Percentiles rank a stretch among this genome's conserved stretches.
These are phyloP conservation scores for Dactylis glomerata DNA, from an alignment of 176 grass and related monocot species.

Conservation along the genomic window DNA sequence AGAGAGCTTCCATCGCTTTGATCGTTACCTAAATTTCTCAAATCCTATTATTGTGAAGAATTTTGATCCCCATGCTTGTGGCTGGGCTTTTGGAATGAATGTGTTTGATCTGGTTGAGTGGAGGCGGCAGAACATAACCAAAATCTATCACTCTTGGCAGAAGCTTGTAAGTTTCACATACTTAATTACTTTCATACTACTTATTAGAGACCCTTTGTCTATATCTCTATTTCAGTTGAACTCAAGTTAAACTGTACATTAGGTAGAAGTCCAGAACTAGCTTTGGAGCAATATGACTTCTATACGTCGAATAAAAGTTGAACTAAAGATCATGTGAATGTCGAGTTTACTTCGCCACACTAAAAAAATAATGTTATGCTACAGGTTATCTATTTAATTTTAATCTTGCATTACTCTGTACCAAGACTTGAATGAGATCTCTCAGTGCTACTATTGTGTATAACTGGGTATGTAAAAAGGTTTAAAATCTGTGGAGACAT, in stretches of 20 bases:
- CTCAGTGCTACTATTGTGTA: not conserved
- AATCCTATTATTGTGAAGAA: slow-evolving; percentile 75
- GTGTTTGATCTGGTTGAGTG: slow-evolving; percentile 86
- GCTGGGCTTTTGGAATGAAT: slow-evolving; percentile 98
- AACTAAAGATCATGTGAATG: slow-evolving; percentile 1
- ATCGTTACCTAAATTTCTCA: slow-evolving; percentile 90
- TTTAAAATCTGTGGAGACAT: not conserved
- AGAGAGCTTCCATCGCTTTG: slow-evolving; percentile 72
- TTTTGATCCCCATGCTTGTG: slow-evolving; percentile 68
- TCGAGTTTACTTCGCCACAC: not conserved
- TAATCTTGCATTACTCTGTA: slow-evolving; percentile 8
- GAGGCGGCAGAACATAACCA: slow-evolving; percentile 73
- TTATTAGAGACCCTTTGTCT: not conserved
- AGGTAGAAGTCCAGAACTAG: not conserved
- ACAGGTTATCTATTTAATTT: not conserved
- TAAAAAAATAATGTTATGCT: not conserved
- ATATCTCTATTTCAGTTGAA: not conserved
- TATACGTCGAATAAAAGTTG: not conserved
- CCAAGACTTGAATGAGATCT: not conserved
- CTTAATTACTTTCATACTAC: slow-evolving; percentile 7
- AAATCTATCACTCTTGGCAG: slow-evolving; percentile 76
- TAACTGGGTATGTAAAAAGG: not conserved
- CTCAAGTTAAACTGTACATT: not conserved
- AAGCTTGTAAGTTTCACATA: slow-evolving; percentile 55
- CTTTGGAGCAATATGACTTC: not conserved